Evolutionary conservation across 495 filamentous ascomycete species (phyloP), one percentile per base, ranked within the genome.

Genomic region (Daldinia grandis): DNA sequence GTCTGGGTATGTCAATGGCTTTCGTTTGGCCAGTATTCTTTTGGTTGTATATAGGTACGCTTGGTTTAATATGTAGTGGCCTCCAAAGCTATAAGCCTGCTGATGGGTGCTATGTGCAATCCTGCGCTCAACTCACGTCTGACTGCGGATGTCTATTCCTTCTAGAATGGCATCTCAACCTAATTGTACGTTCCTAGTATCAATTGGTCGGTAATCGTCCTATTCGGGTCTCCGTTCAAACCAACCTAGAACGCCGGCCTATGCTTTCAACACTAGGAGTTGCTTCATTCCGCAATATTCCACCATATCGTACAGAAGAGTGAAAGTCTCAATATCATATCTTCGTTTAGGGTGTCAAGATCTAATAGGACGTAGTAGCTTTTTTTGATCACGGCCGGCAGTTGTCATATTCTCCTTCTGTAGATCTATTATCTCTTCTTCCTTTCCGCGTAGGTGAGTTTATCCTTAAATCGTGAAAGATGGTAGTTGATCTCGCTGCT

Each of bases 401-500:
- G 7, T 56, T 19, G 42, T 4, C 21, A 57, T 42, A 51, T 61
- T 49, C 17, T 50, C 21, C 38, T 21, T 10, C 21, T 31, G 49
- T 14, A n/a, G 33, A 1, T n/a, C 58, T 51, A 68, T 69, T 64
- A 75, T 66, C 54, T 81, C 74, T 89, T 87, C 82, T 88, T 89
- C 84, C 94, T 97, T 72, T 88, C 87, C 7, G 90, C 88, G 1
- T 87, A 87, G 44, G 86, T 86, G 33, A 99, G 89, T 76, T 89
- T 91, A 6, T 92, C 89, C 76, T 96, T 94, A 83, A 98, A 89
- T 67, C 95, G 87, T 74, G 87, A 86, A 40, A 99, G 80, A 79
- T 98, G 94, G 85, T 97, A 97, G 82, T 99, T 99, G 86, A 98
- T 95, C 61, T 88, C 91, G 83, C 91, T 97, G 84, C 87, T 90